Percentiles rank a stretch among this genome's conserved stretches.
Conservation (phyloP, 306 rosid species). For the Rosa persica region DNA sequence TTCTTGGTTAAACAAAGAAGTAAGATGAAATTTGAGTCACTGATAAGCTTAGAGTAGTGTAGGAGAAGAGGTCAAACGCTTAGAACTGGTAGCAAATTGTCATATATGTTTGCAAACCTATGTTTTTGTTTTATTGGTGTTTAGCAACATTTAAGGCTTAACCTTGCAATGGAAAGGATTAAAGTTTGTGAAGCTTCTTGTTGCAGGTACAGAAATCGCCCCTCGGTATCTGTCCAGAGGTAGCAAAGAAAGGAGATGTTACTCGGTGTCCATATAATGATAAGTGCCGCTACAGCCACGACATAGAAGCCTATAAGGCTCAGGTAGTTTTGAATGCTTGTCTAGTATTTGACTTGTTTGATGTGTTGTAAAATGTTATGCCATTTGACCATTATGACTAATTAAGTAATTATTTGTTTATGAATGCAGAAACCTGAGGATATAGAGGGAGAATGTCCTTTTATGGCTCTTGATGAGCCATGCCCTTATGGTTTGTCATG, state of each 20-base stretch:
- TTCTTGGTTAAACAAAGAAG: not conserved
- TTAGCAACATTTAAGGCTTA: no score
- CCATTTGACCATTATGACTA: constrained; percentile 2
- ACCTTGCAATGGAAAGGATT: not conserved
- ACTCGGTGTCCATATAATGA: constrained; percentile 65
- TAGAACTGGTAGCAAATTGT: no score
- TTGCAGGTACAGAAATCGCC: constrained; percentile 69
- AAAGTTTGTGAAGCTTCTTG: not conserved
- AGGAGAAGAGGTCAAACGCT: no score
- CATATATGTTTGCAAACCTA: no score
- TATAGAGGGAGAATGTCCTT: constrained; percentile 84
- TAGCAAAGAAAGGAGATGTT: constrained; percentile 74
- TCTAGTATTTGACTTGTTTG: not conserved
- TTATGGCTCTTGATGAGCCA: constrained; percentile 40
- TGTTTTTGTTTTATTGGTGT: no score
- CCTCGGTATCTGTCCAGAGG: constrained; percentile 57
- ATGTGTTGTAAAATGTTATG: not conserved
- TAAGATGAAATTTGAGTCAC: not conserved
- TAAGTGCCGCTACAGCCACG: constrained; percentile 88
- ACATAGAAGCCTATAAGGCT: constrained; percentile 65
- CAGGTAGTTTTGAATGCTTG: constrained; percentile 49
- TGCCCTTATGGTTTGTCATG: constrained; percentile 84
- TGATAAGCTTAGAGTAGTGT: not conserved
- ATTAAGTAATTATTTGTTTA: not conserved
- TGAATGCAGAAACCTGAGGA: constrained; percentile 70